Percentiles rank a stretch among this genome's conserved stretches.
phyloP scores from a whole-genome alignment of 345 rosid species.

The Fremontodendron californicum region DNA sequence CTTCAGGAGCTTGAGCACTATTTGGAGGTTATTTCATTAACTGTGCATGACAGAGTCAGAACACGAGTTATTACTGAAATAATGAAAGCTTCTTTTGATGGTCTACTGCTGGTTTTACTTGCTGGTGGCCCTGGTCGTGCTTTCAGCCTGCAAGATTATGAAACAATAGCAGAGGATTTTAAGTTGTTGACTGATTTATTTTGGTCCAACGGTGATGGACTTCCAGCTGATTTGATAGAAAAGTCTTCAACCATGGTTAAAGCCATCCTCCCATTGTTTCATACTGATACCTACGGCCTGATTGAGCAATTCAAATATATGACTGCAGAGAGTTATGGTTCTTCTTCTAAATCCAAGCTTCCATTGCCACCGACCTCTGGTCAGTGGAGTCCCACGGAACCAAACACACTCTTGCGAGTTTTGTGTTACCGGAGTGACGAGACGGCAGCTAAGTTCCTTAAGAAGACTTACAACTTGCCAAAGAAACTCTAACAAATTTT shows the following conservation, averaged over 20 bases:
- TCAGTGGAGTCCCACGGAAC: conserved; percentile 79
- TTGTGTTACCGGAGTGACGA: conserved; percentile 83
- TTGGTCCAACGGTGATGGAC: conserved; percentile 94
- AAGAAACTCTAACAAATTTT: conserved; percentile 44
- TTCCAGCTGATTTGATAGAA: conserved; percentile 74
- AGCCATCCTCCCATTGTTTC: conserved; percentile 66
- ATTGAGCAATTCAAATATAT: conserved; percentile 47
- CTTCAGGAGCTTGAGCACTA: conserved; percentile 80
- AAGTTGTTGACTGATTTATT: conserved; percentile 72
- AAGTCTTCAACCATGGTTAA: conserved; percentile 60
- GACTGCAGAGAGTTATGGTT: conserved; percentile 53
- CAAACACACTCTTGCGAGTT: conserved; percentile 80
- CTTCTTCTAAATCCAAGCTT: conserved; percentile 66
- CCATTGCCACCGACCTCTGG: conserved; percentile 84
- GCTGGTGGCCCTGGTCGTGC: conserved; percentile 92
- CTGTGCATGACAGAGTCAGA: conserved; percentile 76
- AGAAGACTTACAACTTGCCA: conserved; percentile 83
- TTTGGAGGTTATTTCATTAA: conserved; percentile 61
- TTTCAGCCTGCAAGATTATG: conserved; percentile 61
- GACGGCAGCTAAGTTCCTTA: conserved; percentile 73
- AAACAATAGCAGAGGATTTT: conserved; percentile 71
- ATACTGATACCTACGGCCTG: conserved; percentile 56
- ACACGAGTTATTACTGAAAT: conserved; percentile 72
- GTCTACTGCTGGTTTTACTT: conserved; percentile 76
- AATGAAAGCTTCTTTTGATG: conserved; percentile 94